Percentiles rank a stretch among this genome's conserved stretches.
These are phyloP conservation scores for Haematococcus sp. DNA, from an alignment of 139 green algal genomes.

Conservation along the genomic window DNA sequence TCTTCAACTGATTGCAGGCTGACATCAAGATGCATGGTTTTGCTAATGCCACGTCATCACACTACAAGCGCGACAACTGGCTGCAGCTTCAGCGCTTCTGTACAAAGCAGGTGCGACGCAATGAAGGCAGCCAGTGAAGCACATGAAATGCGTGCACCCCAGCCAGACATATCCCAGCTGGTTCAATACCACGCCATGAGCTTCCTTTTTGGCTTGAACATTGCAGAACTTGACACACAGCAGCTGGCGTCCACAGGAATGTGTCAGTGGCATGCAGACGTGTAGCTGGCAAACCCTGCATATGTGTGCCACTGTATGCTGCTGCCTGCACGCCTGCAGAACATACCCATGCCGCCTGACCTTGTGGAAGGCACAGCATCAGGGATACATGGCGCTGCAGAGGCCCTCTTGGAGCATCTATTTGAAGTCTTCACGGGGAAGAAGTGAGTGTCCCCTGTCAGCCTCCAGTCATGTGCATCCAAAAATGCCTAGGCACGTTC, in stretches of 20 bases:
- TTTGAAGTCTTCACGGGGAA: conserved; percentile 58
- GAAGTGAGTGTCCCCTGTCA: conserved; percentile 46
- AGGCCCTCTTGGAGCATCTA: conserved; percentile 50
- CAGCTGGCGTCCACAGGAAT: no score
- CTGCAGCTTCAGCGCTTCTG: conserved; percentile 40
- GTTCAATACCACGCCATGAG: background rate
- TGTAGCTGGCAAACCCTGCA: no score
- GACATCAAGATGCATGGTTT: conserved; percentile 67
- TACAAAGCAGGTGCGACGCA: conserved; percentile 10
- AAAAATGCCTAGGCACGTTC: no score
- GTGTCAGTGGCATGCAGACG: background rate
- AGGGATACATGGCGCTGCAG: conserved; percentile 40
- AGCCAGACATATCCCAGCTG: background rate
- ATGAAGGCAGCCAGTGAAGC: background rate
- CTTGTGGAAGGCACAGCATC: conserved; percentile 41
- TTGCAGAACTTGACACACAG: background rate
- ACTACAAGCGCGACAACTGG: conserved; percentile 63
- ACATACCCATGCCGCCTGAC: conserved; percentile 33
- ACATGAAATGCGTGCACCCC: background rate
- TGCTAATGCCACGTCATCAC: conserved; percentile 48
- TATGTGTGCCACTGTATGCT: no score
- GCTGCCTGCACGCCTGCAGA: conserved; percentile 14
- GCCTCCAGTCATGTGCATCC: no score
- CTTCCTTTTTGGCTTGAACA: background rate
- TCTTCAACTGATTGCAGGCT: conserved; percentile 21